Evolutionary conservation across 306 rosid genomes (phyloP), one percentile per base, ranked within the genome.

Genomic region (Cicer judaicum): DNA sequence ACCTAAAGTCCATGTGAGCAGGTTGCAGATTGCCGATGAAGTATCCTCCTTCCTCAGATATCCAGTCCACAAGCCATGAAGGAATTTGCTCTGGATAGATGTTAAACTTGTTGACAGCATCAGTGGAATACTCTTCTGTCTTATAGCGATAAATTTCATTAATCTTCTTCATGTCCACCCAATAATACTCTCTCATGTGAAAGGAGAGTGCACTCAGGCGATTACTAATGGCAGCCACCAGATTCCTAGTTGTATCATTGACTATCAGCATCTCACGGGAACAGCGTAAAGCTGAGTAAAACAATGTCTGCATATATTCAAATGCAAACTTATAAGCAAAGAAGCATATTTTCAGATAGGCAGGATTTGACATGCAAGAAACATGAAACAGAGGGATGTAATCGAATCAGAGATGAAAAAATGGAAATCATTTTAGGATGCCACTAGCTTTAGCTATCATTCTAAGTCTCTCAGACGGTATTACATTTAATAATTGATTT

Each of bases 41-140:
- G 79, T 91, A 93, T 68, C 98, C 98, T 63, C 97, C 97, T 67
- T 93, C 87, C 44, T 89, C 97, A 1, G 97, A 87, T 46, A 93
- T 84, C 98, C 98, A 93, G 75, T 91, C 97, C 4, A 91, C 96
- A 7, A 93, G 89, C 98, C 98, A 93, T 52, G 91, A 78, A 52
- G 98, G 98, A 80, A 93, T 93, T 87, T 93, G 98, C 79, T 93
- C 98, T 6, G 98, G 98, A 80, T 93, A 91, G 62, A 93, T 93
- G 83, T 93, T 93, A 88, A 91, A 93, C 85, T 93, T 93, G 87
- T 93, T 93, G 74, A 89, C 82, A 44, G 98, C 97, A 85, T 93
- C 91, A 11, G 89, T 81, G 11, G 97, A 93, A 78, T 93, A 93
- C 61, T 93, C 98, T 87, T 93, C 98, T 0, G 98, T 93, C 85